A percentile compares a stretch with the other conserved stretches of the same genome.
phyloP scores from a whole-genome alignment of 495 filamentous ascomycete genomes.

The Daldinia grandis region DNA sequence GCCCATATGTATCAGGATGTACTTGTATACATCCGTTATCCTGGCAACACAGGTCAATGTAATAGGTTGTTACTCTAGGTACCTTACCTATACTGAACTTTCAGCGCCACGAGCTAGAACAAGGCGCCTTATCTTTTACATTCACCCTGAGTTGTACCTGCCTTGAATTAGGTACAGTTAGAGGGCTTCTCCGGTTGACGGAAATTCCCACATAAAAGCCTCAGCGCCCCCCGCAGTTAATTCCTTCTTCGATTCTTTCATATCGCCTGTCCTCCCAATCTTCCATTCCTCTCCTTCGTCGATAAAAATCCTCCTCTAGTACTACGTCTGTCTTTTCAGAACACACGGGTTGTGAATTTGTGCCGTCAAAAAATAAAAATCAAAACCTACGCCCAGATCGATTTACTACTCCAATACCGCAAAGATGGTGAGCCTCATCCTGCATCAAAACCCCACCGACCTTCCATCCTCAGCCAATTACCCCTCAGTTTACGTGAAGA shows the following conservation, averaged over 20 bases:
- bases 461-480: slow-evolving; percentile 44
- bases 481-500: slow-evolving; percentile 45
- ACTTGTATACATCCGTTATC: background rate
- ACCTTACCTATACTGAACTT: background rate
- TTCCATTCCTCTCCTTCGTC: slow-evolving; percentile 15
- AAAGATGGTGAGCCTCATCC: slow-evolving; percentile 44
- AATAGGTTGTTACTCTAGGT: background rate
- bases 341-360: slow-evolving; percentile 13
- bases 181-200: slow-evolving; percentile 19
- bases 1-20: too few relatives aligned
- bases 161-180: slow-evolving; percentile 1
- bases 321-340: slow-evolving; percentile 16
- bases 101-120: slow-evolving; percentile 14
- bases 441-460: slow-evolving; percentile 42
- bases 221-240: slow-evolving; percentile 36
- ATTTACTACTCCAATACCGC: slow-evolving; percentile 35
- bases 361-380: slow-evolving; percentile 13
- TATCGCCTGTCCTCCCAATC: slow-evolving; percentile 5
- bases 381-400: slow-evolving; percentile 8
- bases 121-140: slow-evolving; percentile 12
- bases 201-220: slow-evolving; percentile 42
- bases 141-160: slow-evolving; percentile 4
- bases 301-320: slow-evolving; percentile 6
- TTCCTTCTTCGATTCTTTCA: slow-evolving; percentile 12
- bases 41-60: background rate